A percentile compares a stretch with the other conserved stretches of the same genome.
Evolutionary conservation across 192 early-diverging fungal species (phyloP).

Genomic region (Entomortierella beljakovae): DNA sequence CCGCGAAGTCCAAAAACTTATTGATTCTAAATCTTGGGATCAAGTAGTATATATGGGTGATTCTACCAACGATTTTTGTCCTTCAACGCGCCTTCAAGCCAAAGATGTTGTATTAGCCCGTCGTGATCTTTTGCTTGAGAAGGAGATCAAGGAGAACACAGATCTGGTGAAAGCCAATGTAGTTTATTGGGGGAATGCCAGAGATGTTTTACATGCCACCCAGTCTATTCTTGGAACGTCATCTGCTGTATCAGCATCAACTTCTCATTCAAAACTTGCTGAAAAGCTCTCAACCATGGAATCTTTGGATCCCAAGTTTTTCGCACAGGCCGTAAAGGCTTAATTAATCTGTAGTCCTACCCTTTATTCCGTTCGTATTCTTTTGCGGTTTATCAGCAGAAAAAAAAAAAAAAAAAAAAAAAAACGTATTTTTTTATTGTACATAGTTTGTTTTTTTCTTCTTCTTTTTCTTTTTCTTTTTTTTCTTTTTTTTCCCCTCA

Average conservation of each 20-base stretch:
- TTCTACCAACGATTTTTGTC: constrained; percentile 66
- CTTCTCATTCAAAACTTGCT: not conserved
- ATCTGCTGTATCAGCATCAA: not conserved
- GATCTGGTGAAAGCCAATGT: constrained; percentile 33
- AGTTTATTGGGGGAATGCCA: constrained; percentile 30
- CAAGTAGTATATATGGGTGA: constrained; percentile 66
- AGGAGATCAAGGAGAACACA: constrained; percentile 17
- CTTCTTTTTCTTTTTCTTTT: not conserved
- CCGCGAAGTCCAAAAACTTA: constrained; percentile 42
- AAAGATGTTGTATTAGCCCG: constrained; percentile 36
- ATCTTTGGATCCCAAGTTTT: constrained; percentile 17
- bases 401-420: too few relatives aligned
- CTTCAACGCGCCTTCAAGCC: constrained; percentile 52
- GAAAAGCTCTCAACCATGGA: constrained; percentile 14
- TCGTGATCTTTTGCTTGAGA: constrained; percentile 28
- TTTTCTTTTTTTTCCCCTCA: constrained; percentile 22
- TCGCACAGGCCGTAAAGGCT: constrained; percentile 26
- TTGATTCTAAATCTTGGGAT: constrained; percentile 40
- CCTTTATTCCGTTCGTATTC: too few relatives aligned
- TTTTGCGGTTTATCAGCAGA: too few relatives aligned
- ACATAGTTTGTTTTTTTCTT: not conserved
- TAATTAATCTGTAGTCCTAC: too few relatives aligned
- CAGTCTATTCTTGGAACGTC: not conserved
- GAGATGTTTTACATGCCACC: constrained; percentile 18
- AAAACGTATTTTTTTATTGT: not conserved